These are phyloP conservation scores for Gossypium gossypioides DNA, from an alignment of 441 rosid species.

Conservation along the genomic window DNA sequence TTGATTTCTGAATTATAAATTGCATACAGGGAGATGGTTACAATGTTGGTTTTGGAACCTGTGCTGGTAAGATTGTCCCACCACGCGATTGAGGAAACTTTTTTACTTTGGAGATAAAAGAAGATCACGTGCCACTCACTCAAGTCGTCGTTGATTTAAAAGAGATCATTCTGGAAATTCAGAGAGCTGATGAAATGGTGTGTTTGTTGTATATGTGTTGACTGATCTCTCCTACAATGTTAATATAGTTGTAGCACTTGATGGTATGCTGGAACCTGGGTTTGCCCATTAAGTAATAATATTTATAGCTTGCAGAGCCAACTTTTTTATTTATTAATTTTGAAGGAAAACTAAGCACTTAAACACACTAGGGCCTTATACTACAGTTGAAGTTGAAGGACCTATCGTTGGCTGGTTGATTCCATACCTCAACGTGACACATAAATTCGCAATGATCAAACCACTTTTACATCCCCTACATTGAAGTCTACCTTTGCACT, in stretches of 20 bases:
- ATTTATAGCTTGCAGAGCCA: not conserved
- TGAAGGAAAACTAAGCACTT: not conserved
- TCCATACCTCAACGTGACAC: not conserved
- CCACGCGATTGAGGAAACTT: constrained; percentile 20
- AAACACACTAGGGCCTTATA: not conserved
- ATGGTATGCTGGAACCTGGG: not conserved
- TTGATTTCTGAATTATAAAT: not conserved
- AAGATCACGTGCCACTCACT: not conserved
- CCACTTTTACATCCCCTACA: not conserved
- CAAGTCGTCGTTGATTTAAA: not conserved
- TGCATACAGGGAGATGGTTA: constrained; percentile 67
- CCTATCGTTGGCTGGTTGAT: not conserved
- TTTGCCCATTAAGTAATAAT: not conserved
- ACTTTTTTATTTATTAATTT: not conserved
- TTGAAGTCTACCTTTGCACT: not conserved
- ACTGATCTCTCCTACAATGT: not conserved
- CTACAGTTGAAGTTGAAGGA: not conserved
- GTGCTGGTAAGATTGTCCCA: constrained; percentile 69
- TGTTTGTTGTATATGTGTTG: not conserved
- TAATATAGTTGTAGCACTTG: not conserved
- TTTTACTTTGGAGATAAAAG: not conserved
- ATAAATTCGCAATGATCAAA: not conserved
- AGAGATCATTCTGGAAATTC: not conserved
- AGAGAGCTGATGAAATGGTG: not conserved
- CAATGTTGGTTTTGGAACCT: constrained; percentile 73